Conservation (phyloP, 1,284 basidiomycete genomes). For the Irpex lacteus region DNA sequence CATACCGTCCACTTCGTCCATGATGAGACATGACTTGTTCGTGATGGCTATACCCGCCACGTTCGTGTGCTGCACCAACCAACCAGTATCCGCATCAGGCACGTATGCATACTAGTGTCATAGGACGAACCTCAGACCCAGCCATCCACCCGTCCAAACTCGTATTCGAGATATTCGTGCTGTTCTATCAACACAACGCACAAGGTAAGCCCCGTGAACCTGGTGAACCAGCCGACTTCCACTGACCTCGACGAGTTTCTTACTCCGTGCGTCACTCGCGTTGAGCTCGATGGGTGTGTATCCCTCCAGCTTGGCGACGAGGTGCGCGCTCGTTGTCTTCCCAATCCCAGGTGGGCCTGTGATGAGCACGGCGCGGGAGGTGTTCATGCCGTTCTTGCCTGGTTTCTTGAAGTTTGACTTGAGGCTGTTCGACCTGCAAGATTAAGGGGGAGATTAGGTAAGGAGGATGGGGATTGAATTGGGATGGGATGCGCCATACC, state of each 20-base stretch:
- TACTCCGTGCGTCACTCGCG: conserved; percentile 93
- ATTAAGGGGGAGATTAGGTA: not conserved
- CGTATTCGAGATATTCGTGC: conserved; percentile 84
- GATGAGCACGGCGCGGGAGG: conserved; percentile 86
- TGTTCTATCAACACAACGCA: conserved; percentile 46
- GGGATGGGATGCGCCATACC: conserved; percentile 46
- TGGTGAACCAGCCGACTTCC: too few species aligned
- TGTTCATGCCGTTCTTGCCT: conserved; percentile 86
- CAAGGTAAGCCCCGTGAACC: not conserved
- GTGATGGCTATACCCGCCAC: conserved; percentile 72
- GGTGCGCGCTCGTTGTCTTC: conserved; percentile 95
- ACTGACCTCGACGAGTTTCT: conserved; percentile 89
- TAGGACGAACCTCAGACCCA: conserved; percentile 46
- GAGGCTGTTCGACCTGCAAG: conserved; percentile 67
- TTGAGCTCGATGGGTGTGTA: conserved; percentile 95
- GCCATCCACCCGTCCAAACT: conserved; percentile 88
- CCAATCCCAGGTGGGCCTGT: conserved; percentile 96
- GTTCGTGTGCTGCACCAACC: conserved; percentile 48
- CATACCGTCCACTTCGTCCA: conserved; percentile 99
- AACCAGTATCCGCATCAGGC: not conserved
- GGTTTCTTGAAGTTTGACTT: conserved; percentile 89
- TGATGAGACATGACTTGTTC: conserved; percentile 86
- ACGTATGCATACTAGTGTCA: conserved; percentile 18
- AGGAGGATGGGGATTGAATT: too few species aligned
- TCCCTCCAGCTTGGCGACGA: conserved; percentile 86